A percentile compares a stretch with the other conserved stretches of the same genome.
Evolutionary conservation across 306 rosid species (phyloP).

Genomic region (Lathyrus tuberosus): DNA sequence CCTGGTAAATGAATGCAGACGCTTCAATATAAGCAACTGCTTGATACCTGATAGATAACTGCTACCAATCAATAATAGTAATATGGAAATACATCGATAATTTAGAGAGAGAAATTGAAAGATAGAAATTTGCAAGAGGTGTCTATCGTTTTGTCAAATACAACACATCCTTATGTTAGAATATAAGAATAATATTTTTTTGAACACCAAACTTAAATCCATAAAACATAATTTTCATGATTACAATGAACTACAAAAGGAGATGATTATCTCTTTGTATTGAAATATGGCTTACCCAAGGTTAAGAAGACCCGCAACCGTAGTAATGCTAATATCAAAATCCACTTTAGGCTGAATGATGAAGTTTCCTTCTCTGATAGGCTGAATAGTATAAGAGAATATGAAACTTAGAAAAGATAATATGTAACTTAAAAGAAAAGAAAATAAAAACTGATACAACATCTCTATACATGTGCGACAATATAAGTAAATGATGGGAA

Average conservation of each 20-base stretch:
- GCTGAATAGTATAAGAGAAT: conserved; percentile 56
- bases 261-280: conserved; percentile 10
- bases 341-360: conserved; percentile 99
- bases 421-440: not conserved
- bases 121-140: conserved; percentile 1
- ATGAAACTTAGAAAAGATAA: conserved; percentile 25
- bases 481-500: conserved; percentile 32
- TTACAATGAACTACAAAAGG: conserved; percentile 26
- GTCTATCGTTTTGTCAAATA: conserved; percentile 8
- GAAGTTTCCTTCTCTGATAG: conserved; percentile 96
- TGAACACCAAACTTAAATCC: conserved; percentile 35
- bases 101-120: not conserved
- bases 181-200: not conserved
- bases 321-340: conserved; percentile 92
- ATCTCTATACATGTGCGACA: conserved; percentile 1
- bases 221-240: conserved; percentile 2
- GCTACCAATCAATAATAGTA: conserved; percentile 27
- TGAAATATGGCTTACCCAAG: conserved; percentile 77
- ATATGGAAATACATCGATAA: conserved; percentile 16
- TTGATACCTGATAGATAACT: conserved; percentile 74
- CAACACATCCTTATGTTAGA: not conserved
- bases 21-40: conserved; percentile 99
- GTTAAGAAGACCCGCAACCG: conserved; percentile 97
- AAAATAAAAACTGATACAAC: conserved; percentile 29
- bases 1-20: conserved; percentile 94